These are phyloP conservation scores for Ceratocystis destructans DNA, from an alignment of 2,329 filamentous ascomycete species.

Conservation along the genomic window DNA sequence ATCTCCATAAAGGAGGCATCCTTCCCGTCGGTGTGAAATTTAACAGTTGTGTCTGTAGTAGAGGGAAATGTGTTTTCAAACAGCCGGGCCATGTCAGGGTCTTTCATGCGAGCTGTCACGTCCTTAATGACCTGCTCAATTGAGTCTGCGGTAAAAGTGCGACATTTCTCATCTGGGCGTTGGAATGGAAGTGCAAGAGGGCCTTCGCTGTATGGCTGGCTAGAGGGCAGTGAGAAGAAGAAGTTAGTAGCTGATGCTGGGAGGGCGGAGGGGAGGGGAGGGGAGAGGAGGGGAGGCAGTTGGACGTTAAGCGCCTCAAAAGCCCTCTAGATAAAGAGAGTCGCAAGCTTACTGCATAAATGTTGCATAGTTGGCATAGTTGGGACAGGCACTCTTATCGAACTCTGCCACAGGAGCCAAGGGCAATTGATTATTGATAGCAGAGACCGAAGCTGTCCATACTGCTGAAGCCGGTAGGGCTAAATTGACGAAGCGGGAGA, in stretches of 20 bases:
- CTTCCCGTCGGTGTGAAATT: conserved; percentile 62
- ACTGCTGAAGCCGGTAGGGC: conserved; percentile 4
- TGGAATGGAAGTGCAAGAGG: conserved; percentile 73
- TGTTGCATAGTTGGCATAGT: conserved; percentile 30
- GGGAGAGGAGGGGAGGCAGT: too few relatives aligned
- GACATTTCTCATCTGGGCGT: conserved; percentile 64
- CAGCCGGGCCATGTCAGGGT: conserved; percentile 76
- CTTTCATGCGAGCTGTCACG: conserved; percentile 62
- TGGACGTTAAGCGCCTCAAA: neutral
- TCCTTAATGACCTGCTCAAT: conserved; percentile 83
- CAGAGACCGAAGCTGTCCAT: conserved; percentile 5
- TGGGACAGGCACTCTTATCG: conserved; percentile 28
- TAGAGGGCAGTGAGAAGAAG: conserved; percentile 27
- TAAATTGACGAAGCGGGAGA: conserved; percentile 12
- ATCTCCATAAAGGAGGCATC: conserved; percentile 27
- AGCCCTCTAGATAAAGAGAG: neutral
- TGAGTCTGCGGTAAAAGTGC: conserved; percentile 73
- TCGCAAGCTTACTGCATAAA: conserved; percentile 28
- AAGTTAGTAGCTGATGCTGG: neutral
- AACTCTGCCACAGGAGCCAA: conserved; percentile 12
- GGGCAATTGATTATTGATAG: neutral
- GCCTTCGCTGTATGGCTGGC: conserved; percentile 65
- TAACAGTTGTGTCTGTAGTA: conserved; percentile 76
- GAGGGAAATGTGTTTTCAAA: conserved; percentile 96
- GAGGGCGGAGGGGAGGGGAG: too few relatives aligned